Evolutionary conservation across 2,329 filamentous ascomycete genomes (phyloP).

Genomic region (Zymoseptoria ardabiliae): DNA sequence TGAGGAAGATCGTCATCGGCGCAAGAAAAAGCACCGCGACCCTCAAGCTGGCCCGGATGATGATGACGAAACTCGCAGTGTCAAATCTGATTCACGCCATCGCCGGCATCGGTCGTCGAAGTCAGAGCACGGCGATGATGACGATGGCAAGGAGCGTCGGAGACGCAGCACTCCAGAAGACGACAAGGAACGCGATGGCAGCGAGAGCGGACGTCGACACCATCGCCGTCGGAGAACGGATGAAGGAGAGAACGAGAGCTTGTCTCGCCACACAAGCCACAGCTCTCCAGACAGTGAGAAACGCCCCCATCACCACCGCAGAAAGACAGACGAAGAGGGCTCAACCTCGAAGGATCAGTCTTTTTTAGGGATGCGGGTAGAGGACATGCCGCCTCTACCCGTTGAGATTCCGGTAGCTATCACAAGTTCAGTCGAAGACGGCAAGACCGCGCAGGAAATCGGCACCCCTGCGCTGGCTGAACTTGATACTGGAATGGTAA

Average conservation of each 20-base stretch:
- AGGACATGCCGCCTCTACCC: slow-evolving; percentile 47
- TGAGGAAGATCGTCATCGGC: slow-evolving; percentile 39
- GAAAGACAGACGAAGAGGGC: slow-evolving; percentile 19
- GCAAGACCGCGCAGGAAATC: slow-evolving; percentile 23
- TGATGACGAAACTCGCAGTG: slow-evolving; percentile 17
- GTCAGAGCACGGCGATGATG: slow-evolving; percentile 15
- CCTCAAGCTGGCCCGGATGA: slow-evolving; percentile 22
- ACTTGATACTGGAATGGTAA: slow-evolving; percentile 20
- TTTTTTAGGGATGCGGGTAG: slow-evolving; percentile 61
- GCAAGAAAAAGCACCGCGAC: slow-evolving; percentile 37
- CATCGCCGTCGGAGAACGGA: slow-evolving; percentile 20
- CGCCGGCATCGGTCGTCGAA: slow-evolving; percentile 8
- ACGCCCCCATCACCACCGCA: slow-evolving; percentile 15
- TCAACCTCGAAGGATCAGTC: slow-evolving; percentile 35
- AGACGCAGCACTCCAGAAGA: slow-evolving; percentile 18
- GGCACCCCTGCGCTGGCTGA: slow-evolving; percentile 28
- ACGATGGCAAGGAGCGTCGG: slow-evolving; percentile 20
- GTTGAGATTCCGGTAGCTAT: slow-evolving; percentile 19
- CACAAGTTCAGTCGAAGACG: slow-evolving; percentile 21
- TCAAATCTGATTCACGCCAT: slow-evolving; percentile 19
- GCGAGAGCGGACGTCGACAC: slow-evolving; percentile 20
- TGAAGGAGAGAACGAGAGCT: slow-evolving; percentile 15
- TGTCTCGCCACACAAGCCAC: slow-evolving; percentile 13
- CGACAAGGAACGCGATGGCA: slow-evolving; percentile 13
- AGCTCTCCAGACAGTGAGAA: slow-evolving; percentile 12